phyloP scores from a whole-genome alignment of 129 eudicot genomes.

The Arctium lappa region DNA sequence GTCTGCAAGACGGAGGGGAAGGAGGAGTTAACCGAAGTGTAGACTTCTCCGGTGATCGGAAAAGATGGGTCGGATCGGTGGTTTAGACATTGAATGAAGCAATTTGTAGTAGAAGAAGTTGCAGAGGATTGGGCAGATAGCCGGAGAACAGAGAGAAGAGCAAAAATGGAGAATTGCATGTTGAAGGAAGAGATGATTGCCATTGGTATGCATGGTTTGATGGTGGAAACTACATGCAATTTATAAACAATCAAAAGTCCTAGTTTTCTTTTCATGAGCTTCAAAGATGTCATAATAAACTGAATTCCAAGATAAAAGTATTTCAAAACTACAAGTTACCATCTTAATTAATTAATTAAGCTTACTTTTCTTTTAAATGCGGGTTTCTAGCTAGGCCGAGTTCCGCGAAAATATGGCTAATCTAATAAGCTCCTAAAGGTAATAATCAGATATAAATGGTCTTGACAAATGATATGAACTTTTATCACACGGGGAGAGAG shows the following conservation, averaged over 20 bases:
- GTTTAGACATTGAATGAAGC: conserved; percentile 34
- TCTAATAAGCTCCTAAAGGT: too few species aligned
- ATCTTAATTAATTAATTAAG: background rate
- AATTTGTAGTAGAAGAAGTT: background rate
- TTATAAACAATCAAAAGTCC: background rate
- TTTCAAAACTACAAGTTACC: background rate
- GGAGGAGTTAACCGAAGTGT: conserved; percentile 31
- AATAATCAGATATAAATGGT: too few species aligned
- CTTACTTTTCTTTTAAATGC: too few species aligned
- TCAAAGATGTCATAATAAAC: background rate
- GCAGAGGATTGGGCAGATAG: conserved; percentile 18
- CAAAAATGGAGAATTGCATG: conserved; percentile 14
- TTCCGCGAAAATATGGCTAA: too few species aligned
- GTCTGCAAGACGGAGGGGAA: conserved; percentile 21
- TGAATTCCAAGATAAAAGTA: background rate
- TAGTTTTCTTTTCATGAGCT: background rate
- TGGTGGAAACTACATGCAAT: background rate
- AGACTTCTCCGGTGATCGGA: conserved; percentile 22
- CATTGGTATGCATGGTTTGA: conserved; percentile 16
- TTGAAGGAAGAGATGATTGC: conserved; percentile 6
- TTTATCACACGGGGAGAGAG: too few species aligned
- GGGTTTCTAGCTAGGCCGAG: too few species aligned
- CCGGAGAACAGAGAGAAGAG: conserved; percentile 4
- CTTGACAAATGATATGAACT: too few species aligned
- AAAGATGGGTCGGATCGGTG: conserved; percentile 10